Percentiles rank a stretch among this genome's conserved stretches.
These are phyloP conservation scores for Physaria fendleri DNA, from an alignment of 345 rosid genomes.

Conservation along the genomic window DNA sequence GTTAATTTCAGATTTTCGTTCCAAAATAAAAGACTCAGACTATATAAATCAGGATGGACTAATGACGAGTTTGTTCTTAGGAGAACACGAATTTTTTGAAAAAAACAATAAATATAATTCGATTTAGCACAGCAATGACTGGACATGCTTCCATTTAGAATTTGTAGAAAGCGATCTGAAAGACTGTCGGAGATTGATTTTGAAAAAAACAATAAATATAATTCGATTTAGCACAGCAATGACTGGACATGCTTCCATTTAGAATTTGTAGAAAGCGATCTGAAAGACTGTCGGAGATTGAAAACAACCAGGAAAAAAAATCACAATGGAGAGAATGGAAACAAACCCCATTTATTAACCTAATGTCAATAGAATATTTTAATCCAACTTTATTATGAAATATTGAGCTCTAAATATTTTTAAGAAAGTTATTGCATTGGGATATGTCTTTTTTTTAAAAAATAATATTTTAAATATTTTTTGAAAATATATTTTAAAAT, in stretches of 20 bases:
- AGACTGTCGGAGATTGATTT: slow-evolving; percentile 13
- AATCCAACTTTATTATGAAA: no score
- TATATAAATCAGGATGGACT: neutral
- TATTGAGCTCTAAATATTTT: no score
- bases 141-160: slow-evolving; percentile 35
- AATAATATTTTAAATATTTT: no score
- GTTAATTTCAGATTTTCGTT: slow-evolving; percentile 1
- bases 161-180: slow-evolving; percentile 38
- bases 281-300: slow-evolving; percentile 23
- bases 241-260: slow-evolving; percentile 41
- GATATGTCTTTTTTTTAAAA: no score
- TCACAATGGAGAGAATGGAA: no score
- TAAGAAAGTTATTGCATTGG: no score
- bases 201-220: neutral
- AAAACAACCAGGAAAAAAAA: neutral
- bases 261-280: slow-evolving; percentile 33
- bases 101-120: neutral
- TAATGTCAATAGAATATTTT: no score
- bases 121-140: slow-evolving; percentile 33
- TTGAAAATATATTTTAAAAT: no score
- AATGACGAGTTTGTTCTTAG: neutral
- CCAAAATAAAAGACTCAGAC: neutral
- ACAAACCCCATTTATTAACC: no score
- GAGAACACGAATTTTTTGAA: slow-evolving; percentile 29
- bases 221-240: slow-evolving; percentile 26